Percentiles rank a stretch among this genome's conserved stretches.
Conservation (phyloP, 768 basidiomycete genomes). For the Bullera alba region DNA sequence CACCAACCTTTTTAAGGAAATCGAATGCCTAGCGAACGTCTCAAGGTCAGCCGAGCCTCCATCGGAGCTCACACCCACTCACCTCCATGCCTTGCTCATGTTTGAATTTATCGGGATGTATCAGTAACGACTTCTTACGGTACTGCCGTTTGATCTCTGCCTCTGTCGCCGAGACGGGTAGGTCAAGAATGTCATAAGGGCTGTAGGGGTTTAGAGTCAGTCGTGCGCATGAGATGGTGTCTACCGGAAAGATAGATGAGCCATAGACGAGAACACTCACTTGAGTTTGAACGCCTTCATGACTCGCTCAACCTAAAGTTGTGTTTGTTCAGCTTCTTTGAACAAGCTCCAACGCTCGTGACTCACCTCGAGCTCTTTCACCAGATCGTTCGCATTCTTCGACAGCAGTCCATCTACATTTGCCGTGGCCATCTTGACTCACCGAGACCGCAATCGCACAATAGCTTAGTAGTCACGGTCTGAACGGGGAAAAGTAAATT, state of each 20-base stretch:
- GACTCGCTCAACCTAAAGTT: constrained; percentile 62
- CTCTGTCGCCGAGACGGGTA: constrained; percentile 54
- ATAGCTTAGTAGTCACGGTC: too few species aligned
- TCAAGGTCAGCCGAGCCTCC: constrained; percentile 4
- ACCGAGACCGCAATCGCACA: too few species aligned
- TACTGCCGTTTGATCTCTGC: constrained; percentile 81
- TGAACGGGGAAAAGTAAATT: too few species aligned
- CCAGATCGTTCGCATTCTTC: constrained; percentile 28
- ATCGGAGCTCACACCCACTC: constrained; percentile 9
- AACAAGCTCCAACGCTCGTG: background rate
- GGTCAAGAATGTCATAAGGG: constrained; percentile 87
- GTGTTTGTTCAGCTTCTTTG: constrained; percentile 6
- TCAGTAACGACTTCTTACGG: constrained; percentile 54
- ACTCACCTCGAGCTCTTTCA: constrained; percentile 36
- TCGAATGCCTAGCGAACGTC: constrained; percentile 41
- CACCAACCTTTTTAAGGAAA: constrained; percentile 45
- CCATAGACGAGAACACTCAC: constrained; percentile 55
- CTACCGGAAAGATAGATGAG: constrained; percentile 7
- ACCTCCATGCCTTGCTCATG: constrained; percentile 51
- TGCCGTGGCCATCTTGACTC: constrained; percentile 10
- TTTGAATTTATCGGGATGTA: constrained; percentile 96
- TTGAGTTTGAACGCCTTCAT: constrained; percentile 93
- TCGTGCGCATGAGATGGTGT: background rate
- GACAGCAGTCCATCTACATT: constrained; percentile 24
- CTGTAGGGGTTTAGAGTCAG: constrained; percentile 49